Base-by-base conservation (phyloP, 139 green algal species). In the Chlorella sp. region DNA sequence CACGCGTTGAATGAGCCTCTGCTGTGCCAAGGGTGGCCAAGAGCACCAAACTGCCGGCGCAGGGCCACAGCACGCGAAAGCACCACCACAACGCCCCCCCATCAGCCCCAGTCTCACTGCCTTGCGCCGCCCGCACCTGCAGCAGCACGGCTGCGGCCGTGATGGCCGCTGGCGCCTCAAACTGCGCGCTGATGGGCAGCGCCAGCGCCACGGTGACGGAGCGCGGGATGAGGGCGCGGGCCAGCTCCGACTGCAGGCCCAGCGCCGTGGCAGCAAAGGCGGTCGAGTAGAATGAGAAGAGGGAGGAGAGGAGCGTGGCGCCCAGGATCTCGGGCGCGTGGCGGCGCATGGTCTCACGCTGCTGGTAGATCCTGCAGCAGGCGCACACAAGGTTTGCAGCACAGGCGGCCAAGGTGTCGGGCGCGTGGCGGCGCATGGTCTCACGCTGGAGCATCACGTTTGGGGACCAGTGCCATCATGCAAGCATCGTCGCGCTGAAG, bases 191-290 rank as follows among this genome's bases (percentile, higher is more conserved):
- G 26, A 97, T 96, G 33, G 93, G 92, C 68, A 97, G 79, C 1
- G 93, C 93, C 62, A 97, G 80, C 0, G 93, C 93, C 29, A 97
- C 86, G 0, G 93, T 97, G 27, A 96, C 88, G 22, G 75, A 88
- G 35, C 92, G 80, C 1, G 93, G 93, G 14, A 93, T 84, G 64
- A 96, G 72, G 0, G 85, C 88, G 30, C 78, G 68, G 0, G 88
- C 84, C 6, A 97, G 70, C 4, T 66, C 85, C 82, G 88, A 51
- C 22, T 72, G 76, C 42, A 94, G 80, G 4, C 81, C 85, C 26
- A 91, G 35, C 2, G 74, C 71, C 63, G 85, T 85, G 20, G 81
- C 88, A 0, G 82, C 73, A 17, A 90, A 74, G 3, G 88, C 90
- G 6, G 92, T 95, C 36, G 81, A 83, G 68, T 92, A 86, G 68